phyloP scores from a whole-genome alignment of 768 basidiomycete genomes.

The Fomitopsis pulvina region DNA sequence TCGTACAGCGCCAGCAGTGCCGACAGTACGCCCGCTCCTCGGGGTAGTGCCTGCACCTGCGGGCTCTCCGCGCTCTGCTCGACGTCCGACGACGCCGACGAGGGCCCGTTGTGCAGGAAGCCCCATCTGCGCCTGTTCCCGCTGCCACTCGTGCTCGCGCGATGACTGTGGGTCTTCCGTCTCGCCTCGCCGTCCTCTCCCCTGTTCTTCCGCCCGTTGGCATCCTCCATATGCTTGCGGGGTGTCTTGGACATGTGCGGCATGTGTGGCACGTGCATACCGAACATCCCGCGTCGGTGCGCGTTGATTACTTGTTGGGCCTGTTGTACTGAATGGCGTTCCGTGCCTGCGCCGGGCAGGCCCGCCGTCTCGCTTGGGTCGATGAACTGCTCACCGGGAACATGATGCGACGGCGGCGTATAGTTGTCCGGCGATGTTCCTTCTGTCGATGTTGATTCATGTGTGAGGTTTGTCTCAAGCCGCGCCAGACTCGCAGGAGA shows the following conservation, averaged over 20 bases:
- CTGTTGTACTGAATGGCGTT: conserved; percentile 25
- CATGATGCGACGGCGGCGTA: conserved; percentile 18
- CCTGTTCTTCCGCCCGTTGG: not conserved
- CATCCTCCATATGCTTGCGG: not conserved
- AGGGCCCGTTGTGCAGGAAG: not conserved
- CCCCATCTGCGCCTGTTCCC: conserved; percentile 3
- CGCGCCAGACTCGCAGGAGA: conserved; percentile 6
- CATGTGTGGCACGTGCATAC: not conserved
- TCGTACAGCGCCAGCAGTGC: conserved; percentile 61
- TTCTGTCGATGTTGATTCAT: conserved; percentile 12
- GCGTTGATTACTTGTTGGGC: conserved; percentile 40
- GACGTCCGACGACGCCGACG: conserved; percentile 9
- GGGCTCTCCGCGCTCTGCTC: conserved; percentile 17
- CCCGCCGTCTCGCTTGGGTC: conserved; percentile 61
- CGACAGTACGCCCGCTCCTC: conserved; percentile 53
- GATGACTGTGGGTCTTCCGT: conserved; percentile 4
- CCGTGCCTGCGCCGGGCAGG: conserved; percentile 38
- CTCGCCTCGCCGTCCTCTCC: not conserved
- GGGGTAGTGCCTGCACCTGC: conserved; percentile 12
- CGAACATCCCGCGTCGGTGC: conserved; percentile 25
- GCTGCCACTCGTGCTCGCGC: conserved; percentile 2
- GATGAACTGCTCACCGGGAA: conserved; percentile 52
- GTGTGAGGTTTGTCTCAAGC: conserved; percentile 12
- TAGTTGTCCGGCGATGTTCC: not conserved
- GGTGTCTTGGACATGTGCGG: not conserved